Evolutionary conservation across 2,329 filamentous ascomycete species (phyloP).

Genomic region (Diplodia seriata): DNA sequence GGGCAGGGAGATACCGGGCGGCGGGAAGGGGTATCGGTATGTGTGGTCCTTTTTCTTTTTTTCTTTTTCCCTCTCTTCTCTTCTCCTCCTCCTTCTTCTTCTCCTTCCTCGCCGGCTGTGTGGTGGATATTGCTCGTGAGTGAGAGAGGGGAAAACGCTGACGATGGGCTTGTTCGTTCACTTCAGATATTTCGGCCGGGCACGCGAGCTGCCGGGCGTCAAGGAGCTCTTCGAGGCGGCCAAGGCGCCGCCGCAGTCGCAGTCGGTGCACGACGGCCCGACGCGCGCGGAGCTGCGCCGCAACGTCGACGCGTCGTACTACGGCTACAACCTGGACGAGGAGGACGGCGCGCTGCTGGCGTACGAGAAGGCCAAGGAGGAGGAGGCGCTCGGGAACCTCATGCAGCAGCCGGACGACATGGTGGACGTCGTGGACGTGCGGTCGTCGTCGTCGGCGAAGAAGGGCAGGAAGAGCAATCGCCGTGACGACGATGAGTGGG

Average conservation of each 20-base stretch:
- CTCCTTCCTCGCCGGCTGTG: no score
- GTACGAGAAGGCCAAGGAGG: constrained; percentile 85
- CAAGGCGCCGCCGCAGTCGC: constrained; percentile 36
- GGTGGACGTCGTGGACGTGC: constrained; percentile 53
- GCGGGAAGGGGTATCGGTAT: constrained; percentile 83
- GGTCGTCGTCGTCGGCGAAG: background rate
- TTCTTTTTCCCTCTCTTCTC: background rate
- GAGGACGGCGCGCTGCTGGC: constrained; percentile 81
- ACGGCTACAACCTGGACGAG: constrained; percentile 91
- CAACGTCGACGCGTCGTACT: constrained; percentile 91
- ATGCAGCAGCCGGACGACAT: constrained; percentile 61
- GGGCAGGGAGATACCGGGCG: constrained; percentile 63
- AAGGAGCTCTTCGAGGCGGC: constrained; percentile 94
- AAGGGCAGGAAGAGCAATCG: constrained; percentile 37
- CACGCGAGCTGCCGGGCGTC: constrained; percentile 87
- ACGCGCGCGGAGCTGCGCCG: constrained; percentile 72
- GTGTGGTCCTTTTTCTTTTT: constrained; percentile 1
- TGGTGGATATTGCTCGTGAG: background rate
- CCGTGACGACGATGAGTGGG: constrained; percentile 64
- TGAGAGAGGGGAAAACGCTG: background rate
- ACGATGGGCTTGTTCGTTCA: background rate
- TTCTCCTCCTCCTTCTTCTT: no score
- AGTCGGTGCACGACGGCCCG: constrained; percentile 66
- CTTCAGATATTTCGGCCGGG: constrained; percentile 79
- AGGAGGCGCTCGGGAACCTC: constrained; percentile 76